Evolutionary conservation across 176 grass and related monocot genomes (phyloP).

Genomic region (Avena sativa): DNA sequence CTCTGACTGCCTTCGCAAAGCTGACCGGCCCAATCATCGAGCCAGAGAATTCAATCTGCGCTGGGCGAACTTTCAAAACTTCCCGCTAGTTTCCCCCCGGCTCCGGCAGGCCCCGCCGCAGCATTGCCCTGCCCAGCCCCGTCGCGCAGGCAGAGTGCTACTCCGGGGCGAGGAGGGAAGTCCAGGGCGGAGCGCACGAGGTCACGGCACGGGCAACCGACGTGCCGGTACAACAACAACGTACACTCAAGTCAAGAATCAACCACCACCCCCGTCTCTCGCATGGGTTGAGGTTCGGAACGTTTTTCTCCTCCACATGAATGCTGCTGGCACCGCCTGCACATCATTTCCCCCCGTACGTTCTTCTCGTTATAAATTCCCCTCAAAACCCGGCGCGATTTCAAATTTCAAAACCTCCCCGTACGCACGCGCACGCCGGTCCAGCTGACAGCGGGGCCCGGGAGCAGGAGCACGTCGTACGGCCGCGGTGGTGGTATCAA

Average conservation of each 20-base stretch:
- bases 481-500: neutral
- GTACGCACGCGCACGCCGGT: neutral
- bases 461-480: neutral
- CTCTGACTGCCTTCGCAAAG: no score
- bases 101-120: no score
- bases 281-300: neutral
- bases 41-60: no score
- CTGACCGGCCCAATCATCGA: no score
- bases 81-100: no score
- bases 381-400: slow-evolving; percentile 21
- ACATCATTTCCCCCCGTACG: neutral
- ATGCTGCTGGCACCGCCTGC: neutral
- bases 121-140: no score
- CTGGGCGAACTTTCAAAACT: no score
- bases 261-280: neutral
- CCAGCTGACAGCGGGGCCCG: neutral
- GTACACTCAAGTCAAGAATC: neutral
- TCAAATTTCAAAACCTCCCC: slow-evolving; percentile 39
- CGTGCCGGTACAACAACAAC: neutral
- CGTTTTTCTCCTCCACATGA: neutral
- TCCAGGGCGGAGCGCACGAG: slow-evolving; percentile 4
- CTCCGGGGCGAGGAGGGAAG: no score
- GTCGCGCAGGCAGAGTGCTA: no score
- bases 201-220: neutral
- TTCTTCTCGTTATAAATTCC: slow-evolving; percentile 33